Evolutionary conservation across 169 alveolate species (phyloP).

Genomic region (Plasmodium reichenowi): DNA sequence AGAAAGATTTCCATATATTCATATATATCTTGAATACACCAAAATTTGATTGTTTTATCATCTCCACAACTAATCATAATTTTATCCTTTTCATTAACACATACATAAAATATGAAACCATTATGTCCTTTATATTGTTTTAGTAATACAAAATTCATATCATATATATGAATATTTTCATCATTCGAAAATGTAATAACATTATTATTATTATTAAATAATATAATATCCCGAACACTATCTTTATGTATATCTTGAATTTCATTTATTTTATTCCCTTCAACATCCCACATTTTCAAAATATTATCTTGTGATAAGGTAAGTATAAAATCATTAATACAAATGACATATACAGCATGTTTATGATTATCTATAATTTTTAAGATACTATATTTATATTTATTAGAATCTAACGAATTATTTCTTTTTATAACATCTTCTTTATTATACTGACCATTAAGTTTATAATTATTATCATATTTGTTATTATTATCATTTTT

Average conservation of each 20-base stretch:
- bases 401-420: conserved; percentile 3
- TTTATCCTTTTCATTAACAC: conserved; percentile 69
- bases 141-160: conserved; percentile 42
- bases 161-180: conserved; percentile 63
- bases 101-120: conserved; percentile 53
- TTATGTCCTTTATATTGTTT: conserved; percentile 49
- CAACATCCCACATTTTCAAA: conserved; percentile 28
- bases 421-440: not conserved
- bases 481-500: not conserved
- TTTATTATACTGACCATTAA: not conserved
- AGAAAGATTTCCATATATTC: conserved; percentile 34
- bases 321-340: conserved; percentile 34
- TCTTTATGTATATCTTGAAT: conserved; percentile 60
- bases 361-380: conserved; percentile 41
- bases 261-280: conserved; percentile 55
- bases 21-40: conserved; percentile 60
- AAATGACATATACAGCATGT: conserved; percentile 46
- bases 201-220: conserved; percentile 57
- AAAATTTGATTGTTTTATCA: conserved; percentile 39
- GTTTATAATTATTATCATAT: not conserved
- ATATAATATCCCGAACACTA: conserved; percentile 57
- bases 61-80: conserved; percentile 66
- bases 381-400: conserved; percentile 41
- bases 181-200: conserved; percentile 66
- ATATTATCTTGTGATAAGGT: conserved; percentile 65